Conservation (phyloP, 1,139 yeast species). For the Nakaseomyces glabratus region DNA sequence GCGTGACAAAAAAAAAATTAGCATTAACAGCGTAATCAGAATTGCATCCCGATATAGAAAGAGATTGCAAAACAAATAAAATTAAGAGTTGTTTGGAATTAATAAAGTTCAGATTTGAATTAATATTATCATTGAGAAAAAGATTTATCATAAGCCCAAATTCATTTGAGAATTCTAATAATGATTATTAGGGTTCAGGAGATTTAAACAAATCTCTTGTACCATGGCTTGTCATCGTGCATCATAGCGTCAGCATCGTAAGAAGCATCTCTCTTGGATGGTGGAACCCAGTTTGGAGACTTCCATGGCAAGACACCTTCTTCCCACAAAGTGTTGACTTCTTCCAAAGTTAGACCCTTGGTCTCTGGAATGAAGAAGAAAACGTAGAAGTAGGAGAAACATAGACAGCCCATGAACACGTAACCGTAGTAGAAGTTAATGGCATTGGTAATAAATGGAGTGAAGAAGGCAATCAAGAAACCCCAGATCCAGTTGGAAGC, state of each 20-base stretch:
- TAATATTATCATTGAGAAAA: too few species aligned
- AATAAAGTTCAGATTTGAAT: too few species aligned
- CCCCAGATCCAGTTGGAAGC: conserved; percentile 75
- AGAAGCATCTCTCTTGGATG: conserved; percentile 28
- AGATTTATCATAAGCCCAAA: too few species aligned
- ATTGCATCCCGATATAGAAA: too few species aligned
- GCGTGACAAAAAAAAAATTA: too few species aligned
- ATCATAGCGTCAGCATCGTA: conserved; percentile 15
- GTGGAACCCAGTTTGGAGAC: conserved; percentile 29
- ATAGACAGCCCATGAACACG: conserved; percentile 62
- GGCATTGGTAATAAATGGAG: conserved; percentile 56
- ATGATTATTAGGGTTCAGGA: too few species aligned
- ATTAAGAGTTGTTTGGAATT: too few species aligned
- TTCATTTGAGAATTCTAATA: too few species aligned
- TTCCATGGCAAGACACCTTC: conserved; percentile 38
- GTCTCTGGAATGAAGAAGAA: conserved; percentile 62
- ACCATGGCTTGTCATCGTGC: conserved; percentile 14
- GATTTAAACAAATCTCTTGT: too few species aligned
- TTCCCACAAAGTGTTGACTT: conserved; percentile 52
- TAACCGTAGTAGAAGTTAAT: conserved; percentile 59
- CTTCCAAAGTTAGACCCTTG: conserved; percentile 59
- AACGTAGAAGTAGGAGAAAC: conserved; percentile 53
- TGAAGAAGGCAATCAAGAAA: conserved; percentile 69
- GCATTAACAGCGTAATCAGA: too few species aligned
- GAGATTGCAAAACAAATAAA: too few species aligned